Conservation (phyloP, 306 rosid species). For the Gynostemma pentaphyllum region DNA sequence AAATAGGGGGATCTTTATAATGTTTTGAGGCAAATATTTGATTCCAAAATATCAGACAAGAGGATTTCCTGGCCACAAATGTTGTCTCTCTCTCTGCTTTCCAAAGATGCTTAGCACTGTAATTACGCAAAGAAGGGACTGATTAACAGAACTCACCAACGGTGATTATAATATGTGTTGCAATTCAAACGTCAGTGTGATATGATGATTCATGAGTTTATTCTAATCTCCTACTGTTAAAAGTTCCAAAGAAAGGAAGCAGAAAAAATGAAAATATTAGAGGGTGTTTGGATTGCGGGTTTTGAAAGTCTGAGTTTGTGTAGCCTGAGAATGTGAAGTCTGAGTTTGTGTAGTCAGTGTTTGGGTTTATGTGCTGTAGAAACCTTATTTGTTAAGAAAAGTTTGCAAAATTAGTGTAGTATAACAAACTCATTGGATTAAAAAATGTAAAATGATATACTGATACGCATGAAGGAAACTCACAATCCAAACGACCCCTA, state of each 20-base stretch:
- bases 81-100: not conserved
- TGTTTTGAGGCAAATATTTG: slow-evolving; percentile 1
- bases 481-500: too few relatives aligned
- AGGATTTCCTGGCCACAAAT: not conserved
- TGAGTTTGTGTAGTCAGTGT: too few relatives aligned
- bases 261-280: not conserved
- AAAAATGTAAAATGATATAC: too few relatives aligned
- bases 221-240: not conserved
- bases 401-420: too few relatives aligned
- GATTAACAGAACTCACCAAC: not conserved
- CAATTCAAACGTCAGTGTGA: slow-evolving; percentile 2
- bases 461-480: too few relatives aligned
- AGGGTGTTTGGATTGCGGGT: too few relatives aligned
- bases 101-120: slow-evolving; percentile 6
- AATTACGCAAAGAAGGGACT: slow-evolving; percentile 6
- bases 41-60: slow-evolving; percentile 10
- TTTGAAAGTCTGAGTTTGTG: too few relatives aligned
- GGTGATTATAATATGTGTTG: not conserved
- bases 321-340: too few relatives aligned
- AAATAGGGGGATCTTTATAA: not conserved
- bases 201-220: slow-evolving; percentile 1
- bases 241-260: not conserved
- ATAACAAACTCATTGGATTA: too few relatives aligned
- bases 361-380: too few relatives aligned
- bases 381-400: too few relatives aligned